These are phyloP conservation scores for Colletotrichum destructivum DNA, from an alignment of 2,329 filamentous ascomycete genomes.

Conservation along the genomic window DNA sequence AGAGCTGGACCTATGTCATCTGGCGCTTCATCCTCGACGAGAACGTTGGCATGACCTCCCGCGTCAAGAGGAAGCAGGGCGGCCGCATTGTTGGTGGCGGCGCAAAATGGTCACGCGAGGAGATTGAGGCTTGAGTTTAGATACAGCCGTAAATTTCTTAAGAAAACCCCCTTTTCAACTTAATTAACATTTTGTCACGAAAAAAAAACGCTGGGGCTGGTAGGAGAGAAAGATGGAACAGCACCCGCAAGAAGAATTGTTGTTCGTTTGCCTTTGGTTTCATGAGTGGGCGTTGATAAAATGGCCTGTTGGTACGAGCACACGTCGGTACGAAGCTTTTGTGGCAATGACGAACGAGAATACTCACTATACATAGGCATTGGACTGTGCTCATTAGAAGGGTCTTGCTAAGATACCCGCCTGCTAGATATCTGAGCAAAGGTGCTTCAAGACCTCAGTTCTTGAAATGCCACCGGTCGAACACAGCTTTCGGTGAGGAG, in stretches of 20 bases:
- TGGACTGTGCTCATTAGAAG: background rate
- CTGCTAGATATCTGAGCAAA: background rate
- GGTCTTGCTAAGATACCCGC: background rate
- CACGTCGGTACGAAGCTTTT: background rate
- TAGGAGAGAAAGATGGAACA: background rate
- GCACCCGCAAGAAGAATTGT: conserved; percentile 2
- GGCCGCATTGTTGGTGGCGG: conserved; percentile 69
- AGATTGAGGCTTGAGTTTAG: conserved; percentile 73
- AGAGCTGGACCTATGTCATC: conserved; percentile 92
- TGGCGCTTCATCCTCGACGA: conserved; percentile 97
- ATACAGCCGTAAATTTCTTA: background rate
- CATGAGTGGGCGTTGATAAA: conserved; percentile 7
- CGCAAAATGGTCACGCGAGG: conserved; percentile 75
- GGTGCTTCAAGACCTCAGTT: background rate
- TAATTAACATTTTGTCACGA: background rate
- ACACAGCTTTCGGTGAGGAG: no score
- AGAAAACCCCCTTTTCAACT: no score
- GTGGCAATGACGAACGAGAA: conserved; percentile 4
- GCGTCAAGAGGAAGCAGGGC: conserved; percentile 92
- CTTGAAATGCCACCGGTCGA: no score
- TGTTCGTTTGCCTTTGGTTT: background rate
- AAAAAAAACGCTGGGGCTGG: background rate
- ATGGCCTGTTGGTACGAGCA: conserved; percentile 13
- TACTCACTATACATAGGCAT: background rate
- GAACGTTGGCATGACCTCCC: conserved; percentile 89